phyloP scores from a whole-genome alignment of 306 rosid genomes.

The Alnus rubra region DNA sequence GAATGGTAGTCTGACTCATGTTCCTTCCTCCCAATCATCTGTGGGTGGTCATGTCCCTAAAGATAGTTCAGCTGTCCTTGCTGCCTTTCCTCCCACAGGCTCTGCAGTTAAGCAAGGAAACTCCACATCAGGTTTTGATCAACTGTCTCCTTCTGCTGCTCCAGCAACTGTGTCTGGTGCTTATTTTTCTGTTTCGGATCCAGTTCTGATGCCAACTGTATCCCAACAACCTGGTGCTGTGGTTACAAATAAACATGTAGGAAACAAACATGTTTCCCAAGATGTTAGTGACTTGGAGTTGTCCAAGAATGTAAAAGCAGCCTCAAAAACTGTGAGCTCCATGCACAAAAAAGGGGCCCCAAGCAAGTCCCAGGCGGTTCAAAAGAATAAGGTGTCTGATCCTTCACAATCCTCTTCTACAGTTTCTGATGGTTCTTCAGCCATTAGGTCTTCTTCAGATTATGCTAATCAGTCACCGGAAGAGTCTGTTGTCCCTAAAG shows the following conservation, averaged over 20 bases:
- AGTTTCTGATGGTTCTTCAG: slow-evolving; percentile 36
- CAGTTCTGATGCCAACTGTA: slow-evolving; percentile 38
- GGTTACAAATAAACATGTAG: slow-evolving; percentile 36
- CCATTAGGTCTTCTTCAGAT: slow-evolving; percentile 37
- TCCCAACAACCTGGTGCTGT: slow-evolving; percentile 23
- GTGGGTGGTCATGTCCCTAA: slow-evolving; percentile 28
- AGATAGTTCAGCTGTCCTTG: slow-evolving; percentile 35
- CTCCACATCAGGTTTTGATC: slow-evolving; percentile 36
- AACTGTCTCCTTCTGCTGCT: slow-evolving; percentile 33
- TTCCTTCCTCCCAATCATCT: slow-evolving; percentile 34
- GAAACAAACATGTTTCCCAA: slow-evolving; percentile 27
- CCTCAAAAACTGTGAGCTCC: slow-evolving; percentile 29
- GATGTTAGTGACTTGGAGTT: slow-evolving; percentile 38
- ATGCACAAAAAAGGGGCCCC: slow-evolving; percentile 18
- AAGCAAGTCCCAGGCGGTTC: slow-evolving; percentile 39
- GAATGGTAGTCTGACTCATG: slow-evolving; percentile 50
- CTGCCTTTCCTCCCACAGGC: slow-evolving; percentile 30
- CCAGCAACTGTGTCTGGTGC: slow-evolving; percentile 32
- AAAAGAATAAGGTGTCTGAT: slow-evolving; percentile 30
- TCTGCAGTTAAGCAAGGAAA: slow-evolving; percentile 38
- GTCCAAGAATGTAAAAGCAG: slow-evolving; percentile 36
- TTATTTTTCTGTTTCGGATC: slow-evolving; percentile 45
- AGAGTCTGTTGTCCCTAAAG: slow-evolving; percentile 16
- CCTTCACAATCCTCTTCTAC: slow-evolving; percentile 31
- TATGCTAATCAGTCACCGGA: slow-evolving; percentile 29